Base-by-base conservation (phyloP, 2,329 filamentous ascomycete species). In the Microdochium trichocladiopsis region DNA sequence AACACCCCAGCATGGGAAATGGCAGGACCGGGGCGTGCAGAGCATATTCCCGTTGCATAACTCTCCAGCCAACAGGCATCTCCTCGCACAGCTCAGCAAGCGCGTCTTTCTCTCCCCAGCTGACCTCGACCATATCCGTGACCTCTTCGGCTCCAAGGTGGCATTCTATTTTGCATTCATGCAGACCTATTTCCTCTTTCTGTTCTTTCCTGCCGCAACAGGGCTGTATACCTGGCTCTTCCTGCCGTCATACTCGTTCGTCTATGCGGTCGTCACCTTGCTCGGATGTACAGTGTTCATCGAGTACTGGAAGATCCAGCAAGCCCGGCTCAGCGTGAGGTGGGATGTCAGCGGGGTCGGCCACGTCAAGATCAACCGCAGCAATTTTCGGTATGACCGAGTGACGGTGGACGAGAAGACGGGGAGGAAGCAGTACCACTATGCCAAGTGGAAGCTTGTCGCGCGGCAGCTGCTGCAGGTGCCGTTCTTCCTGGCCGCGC, bases 121-220 rank as follows among this genome's bases (percentile, higher is more conserved):
- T 33, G 72, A 81, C 55, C 68, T 86, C 3, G 83, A 87, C 60
- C 67, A 72, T 10, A 83, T 87, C 48, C 75, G 83, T 10, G 72
- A 86, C 55, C 66, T 84, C 3, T 81, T 84, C 59, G 85, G 84
- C 9, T 73, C 84, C 55, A 84, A 85, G 68, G 81, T 90, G 51
- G 88, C 86, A 2, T 91, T 88, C 62, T 92, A 92, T 68, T 92
- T 90, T 63, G 87, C 87, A n/a, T 92, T 91, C 59, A 86, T 88
- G 23, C 87, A 91, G 61, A 82, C 80, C 14, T 92, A 92, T 63
- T 85, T 88, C 53, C 71, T 79, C 33, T 90, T 90, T 60, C 73
- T 92, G 18, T 69, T 82, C 3, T 86, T 89, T 51, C 87, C 87
- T 0, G 86, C 88, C 8, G 73, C 74, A 2, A 83, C 87, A 25